A percentile compares a stretch with the other conserved stretches of the same genome.
These are phyloP conservation scores for Tetradesmus obliquus DNA, from an alignment of 139 green algal genomes.

Conservation along the genomic window DNA sequence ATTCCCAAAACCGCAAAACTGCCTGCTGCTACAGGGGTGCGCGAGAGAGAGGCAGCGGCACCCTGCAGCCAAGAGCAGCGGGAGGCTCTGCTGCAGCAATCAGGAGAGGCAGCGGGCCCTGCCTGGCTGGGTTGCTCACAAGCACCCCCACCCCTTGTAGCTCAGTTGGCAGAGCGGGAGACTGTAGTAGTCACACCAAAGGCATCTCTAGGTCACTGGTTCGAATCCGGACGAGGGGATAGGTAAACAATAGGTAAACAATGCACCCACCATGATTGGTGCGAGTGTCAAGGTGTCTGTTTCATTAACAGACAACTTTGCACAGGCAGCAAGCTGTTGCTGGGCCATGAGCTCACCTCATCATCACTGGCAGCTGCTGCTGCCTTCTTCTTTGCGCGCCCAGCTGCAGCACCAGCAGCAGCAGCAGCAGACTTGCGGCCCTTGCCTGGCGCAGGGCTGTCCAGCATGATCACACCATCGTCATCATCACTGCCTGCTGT, in stretches of 20 bases:
- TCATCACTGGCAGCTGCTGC: conserved; percentile 1
- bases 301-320: too few relatives aligned
- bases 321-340: too few relatives aligned
- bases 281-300: too few relatives aligned
- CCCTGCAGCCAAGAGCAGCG: background rate
- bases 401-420: conserved; percentile 6
- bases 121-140: background rate
- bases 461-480: background rate
- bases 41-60: too few relatives aligned
- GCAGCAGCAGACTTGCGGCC: background rate
- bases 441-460: background rate
- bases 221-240: background rate
- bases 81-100: too few relatives aligned
- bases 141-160: background rate
- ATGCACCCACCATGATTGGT: too few relatives aligned
- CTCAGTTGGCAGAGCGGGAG: background rate
- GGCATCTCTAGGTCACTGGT: background rate
- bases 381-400: background rate
- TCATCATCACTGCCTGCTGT: background rate
- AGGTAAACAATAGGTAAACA: too few relatives aligned
- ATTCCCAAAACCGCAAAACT: too few relatives aligned
- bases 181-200: background rate
- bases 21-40: too few relatives aligned
- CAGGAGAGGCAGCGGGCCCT: background rate
- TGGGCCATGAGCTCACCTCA: background rate